Conservation (phyloP, 2,329 filamentous ascomycete species). For the Mycosphaerella sp. region DNA sequence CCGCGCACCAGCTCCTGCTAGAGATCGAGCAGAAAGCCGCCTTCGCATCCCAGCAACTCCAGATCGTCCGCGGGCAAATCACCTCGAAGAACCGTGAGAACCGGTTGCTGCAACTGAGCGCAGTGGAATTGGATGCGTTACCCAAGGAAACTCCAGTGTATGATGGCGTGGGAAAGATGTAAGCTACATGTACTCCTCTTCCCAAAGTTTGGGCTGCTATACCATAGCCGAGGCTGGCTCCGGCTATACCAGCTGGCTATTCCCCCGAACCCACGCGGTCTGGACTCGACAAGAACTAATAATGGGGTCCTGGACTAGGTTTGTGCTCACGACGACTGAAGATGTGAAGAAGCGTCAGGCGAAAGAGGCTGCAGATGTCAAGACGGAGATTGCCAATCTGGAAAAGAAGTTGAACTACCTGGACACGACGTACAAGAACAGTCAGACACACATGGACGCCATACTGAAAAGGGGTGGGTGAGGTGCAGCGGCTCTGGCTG, state of each 20-base stretch:
- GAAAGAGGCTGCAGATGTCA: slow-evolving; percentile 66
- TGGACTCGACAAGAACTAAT: slow-evolving; percentile 13
- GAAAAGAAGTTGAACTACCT: slow-evolving; percentile 88
- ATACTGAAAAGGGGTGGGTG: slow-evolving; percentile 56
- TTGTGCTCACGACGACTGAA: slow-evolving; percentile 68
- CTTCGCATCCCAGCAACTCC: slow-evolving; percentile 86
- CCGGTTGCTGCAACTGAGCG: slow-evolving; percentile 80
- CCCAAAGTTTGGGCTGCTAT: slow-evolving; percentile 1
- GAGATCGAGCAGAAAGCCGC: slow-evolving; percentile 90
- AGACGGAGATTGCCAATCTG: slow-evolving; percentile 71
- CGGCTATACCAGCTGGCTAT: neutral
- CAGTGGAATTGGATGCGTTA: slow-evolving; percentile 72
- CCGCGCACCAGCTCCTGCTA: slow-evolving; percentile 62
- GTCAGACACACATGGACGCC: slow-evolving; percentile 81
- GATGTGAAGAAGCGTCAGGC: slow-evolving; percentile 71
- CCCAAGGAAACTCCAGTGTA: slow-evolving; percentile 75
- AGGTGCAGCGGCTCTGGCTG: slow-evolving; percentile 1
- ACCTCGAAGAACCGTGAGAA: slow-evolving; percentile 79
- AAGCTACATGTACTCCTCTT: slow-evolving; percentile 21
- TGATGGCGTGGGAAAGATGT: slow-evolving; percentile 98
- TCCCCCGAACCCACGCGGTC: neutral
- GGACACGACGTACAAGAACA: slow-evolving; percentile 93
- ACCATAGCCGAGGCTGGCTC: slow-evolving; percentile 10
- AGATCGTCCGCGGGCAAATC: slow-evolving; percentile 77
- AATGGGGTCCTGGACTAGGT: slow-evolving; percentile 53